Evolutionary conservation across 2,329 filamentous ascomycete genomes (phyloP).

Genomic region (Curvularia hawaiiensis): DNA sequence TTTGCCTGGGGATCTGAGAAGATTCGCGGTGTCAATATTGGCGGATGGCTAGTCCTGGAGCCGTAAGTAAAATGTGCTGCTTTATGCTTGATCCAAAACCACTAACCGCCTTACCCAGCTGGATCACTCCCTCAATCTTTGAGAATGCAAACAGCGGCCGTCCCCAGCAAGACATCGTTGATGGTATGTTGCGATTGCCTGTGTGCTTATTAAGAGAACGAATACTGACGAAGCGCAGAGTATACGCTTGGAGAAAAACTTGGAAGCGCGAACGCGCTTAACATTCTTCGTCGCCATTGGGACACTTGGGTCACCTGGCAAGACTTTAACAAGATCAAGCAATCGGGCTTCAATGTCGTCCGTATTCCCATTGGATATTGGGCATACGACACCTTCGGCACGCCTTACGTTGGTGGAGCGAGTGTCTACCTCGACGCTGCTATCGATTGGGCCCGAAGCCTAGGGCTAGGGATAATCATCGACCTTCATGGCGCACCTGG

Average conservation of each 20-base stretch:
- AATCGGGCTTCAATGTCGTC: slow-evolving; percentile 63
- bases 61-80: slow-evolving; percentile 34
- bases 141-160: slow-evolving; percentile 34
- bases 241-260: slow-evolving; percentile 58
- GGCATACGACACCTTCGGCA: slow-evolving; percentile 59
- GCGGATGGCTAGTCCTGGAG: slow-evolving; percentile 57
- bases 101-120: slow-evolving; percentile 36
- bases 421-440: slow-evolving; percentile 61
- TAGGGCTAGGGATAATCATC: slow-evolving; percentile 62
- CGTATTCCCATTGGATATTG: slow-evolving; percentile 65
- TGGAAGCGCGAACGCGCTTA: slow-evolving; percentile 52
- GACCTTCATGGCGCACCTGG: slow-evolving; percentile 64
- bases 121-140: slow-evolving; percentile 65
- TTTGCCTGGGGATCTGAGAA: slow-evolving; percentile 58
- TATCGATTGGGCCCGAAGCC: slow-evolving; percentile 60
- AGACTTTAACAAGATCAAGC: slow-evolving; percentile 63
- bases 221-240: slow-evolving; percentile 38
- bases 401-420: slow-evolving; percentile 59
- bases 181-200: slow-evolving; percentile 25
- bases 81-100: no score
- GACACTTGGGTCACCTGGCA: slow-evolving; percentile 55
- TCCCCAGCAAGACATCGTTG: slow-evolving; percentile 48
- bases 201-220: neutral
- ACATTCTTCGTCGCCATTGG: slow-evolving; percentile 57
- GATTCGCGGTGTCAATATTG: slow-evolving; percentile 58